These are phyloP conservation scores for Aspergillus incahuasiensis DNA, from an alignment of 495 filamentous ascomycete species.

Conservation along the genomic window DNA sequence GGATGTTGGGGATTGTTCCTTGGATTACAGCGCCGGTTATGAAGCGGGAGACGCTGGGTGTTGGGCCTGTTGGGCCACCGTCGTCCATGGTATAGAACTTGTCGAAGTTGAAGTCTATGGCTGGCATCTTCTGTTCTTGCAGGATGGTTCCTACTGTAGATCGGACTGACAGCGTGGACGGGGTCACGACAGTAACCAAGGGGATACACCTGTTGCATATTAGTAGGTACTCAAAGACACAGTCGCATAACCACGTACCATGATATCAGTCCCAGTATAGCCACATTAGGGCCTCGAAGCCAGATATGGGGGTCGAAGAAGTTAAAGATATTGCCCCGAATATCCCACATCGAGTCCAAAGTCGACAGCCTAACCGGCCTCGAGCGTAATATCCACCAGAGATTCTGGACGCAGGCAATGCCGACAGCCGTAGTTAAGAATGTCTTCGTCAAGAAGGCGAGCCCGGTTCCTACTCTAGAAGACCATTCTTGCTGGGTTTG, in stretches of 20 bases:
- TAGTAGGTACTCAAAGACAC: not conserved
- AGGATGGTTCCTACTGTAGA: not conserved
- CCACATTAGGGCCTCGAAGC: slow-evolving; percentile 5
- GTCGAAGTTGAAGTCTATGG: not conserved
- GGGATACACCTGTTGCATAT: not conserved
- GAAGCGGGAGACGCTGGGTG: not conserved
- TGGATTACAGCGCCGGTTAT: not conserved
- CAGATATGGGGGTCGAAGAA: slow-evolving; percentile 5
- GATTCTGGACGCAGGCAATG: slow-evolving; percentile 1
- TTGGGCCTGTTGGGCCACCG: not conserved
- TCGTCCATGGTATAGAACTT: not conserved
- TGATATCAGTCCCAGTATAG: not conserved
- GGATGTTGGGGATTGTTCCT: not conserved
- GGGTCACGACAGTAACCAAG: slow-evolving; percentile 1
- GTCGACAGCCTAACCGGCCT: slow-evolving; percentile 3
- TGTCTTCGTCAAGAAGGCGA: slow-evolving; percentile 4
- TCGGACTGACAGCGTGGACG: not conserved
- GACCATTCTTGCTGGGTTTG: slow-evolving; percentile 5
- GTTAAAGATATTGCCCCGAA: slow-evolving; percentile 6
- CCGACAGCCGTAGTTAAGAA: slow-evolving; percentile 3
- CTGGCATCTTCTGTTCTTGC: not conserved
- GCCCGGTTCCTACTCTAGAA: not conserved
- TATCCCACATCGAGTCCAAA: slow-evolving; percentile 6
- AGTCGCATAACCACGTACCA: not conserved
- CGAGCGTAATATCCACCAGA: slow-evolving; percentile 4